These are phyloP conservation scores for Metroxylon sagu DNA, from an alignment of 176 grass and related monocot genomes.

Conservation along the genomic window DNA sequence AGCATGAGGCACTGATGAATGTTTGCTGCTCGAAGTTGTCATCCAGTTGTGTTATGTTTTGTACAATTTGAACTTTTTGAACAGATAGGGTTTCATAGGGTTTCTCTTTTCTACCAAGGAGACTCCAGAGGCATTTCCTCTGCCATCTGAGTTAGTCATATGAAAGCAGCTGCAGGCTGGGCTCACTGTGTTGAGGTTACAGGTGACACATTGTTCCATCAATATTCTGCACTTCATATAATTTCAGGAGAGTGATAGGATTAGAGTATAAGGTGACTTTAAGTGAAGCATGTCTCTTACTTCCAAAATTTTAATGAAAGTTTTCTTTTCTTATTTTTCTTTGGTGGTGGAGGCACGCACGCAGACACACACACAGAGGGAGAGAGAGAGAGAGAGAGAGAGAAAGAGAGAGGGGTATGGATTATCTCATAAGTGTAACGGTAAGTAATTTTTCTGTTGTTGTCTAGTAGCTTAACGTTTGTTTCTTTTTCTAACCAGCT, in stretches of 20 bases:
- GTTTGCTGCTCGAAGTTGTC: constrained; percentile 11
- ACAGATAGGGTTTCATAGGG: constrained; percentile 8
- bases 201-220: constrained; percentile 23
- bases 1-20: constrained; percentile 60
- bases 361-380: too few species aligned
- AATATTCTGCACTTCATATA: too few species aligned
- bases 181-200: constrained; percentile 86
- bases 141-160: constrained; percentile 58
- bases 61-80: constrained; percentile 1
- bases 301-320: too few species aligned
- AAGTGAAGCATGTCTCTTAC: too few species aligned
- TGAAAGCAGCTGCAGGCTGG: constrained; percentile 84
- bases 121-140: constrained; percentile 84
- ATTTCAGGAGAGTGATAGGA: too few species aligned
- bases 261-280: too few species aligned
- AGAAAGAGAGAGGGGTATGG: too few species aligned
- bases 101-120: constrained; percentile 49
- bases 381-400: too few species aligned
- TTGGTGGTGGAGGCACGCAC: too few species aligned
- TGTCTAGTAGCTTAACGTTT: constrained; percentile 10
- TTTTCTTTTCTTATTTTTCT: too few species aligned
- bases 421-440: constrained; percentile 16
- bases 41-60: too few species aligned
- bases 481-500: constrained; percentile 40
- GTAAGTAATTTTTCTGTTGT: not conserved